A percentile compares a stretch with the other conserved stretches of the same genome.
Evolutionary conservation across 768 basidiomycete species (phyloP).

Genomic region (Mycena alexandri): DNA sequence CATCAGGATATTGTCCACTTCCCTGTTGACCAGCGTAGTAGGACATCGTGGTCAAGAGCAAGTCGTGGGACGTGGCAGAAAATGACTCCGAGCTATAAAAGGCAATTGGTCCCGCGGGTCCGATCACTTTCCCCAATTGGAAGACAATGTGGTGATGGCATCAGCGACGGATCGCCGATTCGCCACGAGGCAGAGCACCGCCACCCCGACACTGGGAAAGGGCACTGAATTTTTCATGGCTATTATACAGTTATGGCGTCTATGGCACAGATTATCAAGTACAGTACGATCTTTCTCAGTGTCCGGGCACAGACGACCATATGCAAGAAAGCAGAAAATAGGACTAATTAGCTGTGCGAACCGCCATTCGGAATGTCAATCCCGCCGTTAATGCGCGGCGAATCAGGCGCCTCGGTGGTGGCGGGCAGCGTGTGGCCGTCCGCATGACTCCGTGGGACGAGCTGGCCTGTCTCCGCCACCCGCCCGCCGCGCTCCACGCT

Average conservation of each 20-base stretch:
- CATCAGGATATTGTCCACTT: constrained; percentile 50
- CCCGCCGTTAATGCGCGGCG: constrained; percentile 39
- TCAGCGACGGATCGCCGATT: too few species aligned
- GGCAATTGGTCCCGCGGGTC: too few species aligned
- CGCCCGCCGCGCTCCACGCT: constrained; percentile 75
- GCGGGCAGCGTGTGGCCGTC: constrained; percentile 58
- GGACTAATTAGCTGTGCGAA: constrained; percentile 22
- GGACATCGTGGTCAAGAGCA: constrained; percentile 58
- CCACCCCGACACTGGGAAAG: neutral
- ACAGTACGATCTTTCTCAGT: constrained; percentile 34
- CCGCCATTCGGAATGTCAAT: constrained; percentile 31
- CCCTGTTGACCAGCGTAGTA: constrained; percentile 55
- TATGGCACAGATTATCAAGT: constrained; percentile 28
- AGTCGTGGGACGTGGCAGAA: constrained; percentile 31
- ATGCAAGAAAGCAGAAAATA: constrained; percentile 14
- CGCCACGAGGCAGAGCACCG: constrained; percentile 26
- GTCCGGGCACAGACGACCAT: constrained; percentile 35
- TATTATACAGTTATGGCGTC: constrained; percentile 32
- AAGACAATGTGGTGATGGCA: constrained; percentile 5
- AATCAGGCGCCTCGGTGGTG: constrained; percentile 49
- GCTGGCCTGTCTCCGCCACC: constrained; percentile 76
- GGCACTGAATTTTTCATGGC: constrained; percentile 6
- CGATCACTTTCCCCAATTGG: too few species aligned
- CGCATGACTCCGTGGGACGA: constrained; percentile 64
- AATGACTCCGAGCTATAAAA: constrained; percentile 45